Percentiles rank a stretch among this genome's conserved stretches.
phyloP scores from a whole-genome alignment of 805 yeast genomes.

The Saccharomyces eubayanus region DNA sequence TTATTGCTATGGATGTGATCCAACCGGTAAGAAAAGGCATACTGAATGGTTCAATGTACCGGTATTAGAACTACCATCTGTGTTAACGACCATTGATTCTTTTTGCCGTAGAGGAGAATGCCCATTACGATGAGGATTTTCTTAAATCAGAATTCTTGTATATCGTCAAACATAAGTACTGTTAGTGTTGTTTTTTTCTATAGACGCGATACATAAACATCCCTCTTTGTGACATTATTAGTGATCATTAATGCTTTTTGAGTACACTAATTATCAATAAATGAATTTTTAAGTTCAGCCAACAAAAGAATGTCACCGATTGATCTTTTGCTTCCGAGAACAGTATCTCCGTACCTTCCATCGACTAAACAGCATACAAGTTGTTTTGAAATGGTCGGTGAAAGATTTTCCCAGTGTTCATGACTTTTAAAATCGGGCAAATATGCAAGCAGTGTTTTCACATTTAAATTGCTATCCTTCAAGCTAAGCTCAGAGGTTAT shows the following conservation, averaged over 20 bases:
- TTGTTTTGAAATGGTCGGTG: constrained; percentile 5
- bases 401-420: neutral
- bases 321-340: constrained; percentile 1
- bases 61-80: constrained; percentile 14
- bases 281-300: neutral
- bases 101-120: constrained; percentile 6
- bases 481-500: constrained; percentile 14
- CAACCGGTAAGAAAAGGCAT: constrained; percentile 16
- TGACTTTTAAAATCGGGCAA: constrained; percentile 7
- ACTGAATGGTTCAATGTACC: constrained; percentile 26
- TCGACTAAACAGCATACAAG: constrained; percentile 8
- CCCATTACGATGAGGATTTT: neutral
- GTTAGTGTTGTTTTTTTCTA: neutral
- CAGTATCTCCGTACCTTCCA: constrained; percentile 13
- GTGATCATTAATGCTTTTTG: neutral
- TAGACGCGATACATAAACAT: neutral
- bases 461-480: neutral
- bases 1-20: constrained; percentile 25
- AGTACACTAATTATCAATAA: neutral
- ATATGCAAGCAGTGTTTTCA: constrained; percentile 11
- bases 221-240: neutral
- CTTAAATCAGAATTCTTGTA: neutral
- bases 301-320: neutral
- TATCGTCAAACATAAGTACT: neutral
- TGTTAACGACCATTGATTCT: constrained; percentile 14